A percentile compares a stretch with the other conserved stretches of the same genome.
phyloP scores from a whole-genome alignment of 768 basidiomycete genomes.

The Gloeophyllum trabeum region DNA sequence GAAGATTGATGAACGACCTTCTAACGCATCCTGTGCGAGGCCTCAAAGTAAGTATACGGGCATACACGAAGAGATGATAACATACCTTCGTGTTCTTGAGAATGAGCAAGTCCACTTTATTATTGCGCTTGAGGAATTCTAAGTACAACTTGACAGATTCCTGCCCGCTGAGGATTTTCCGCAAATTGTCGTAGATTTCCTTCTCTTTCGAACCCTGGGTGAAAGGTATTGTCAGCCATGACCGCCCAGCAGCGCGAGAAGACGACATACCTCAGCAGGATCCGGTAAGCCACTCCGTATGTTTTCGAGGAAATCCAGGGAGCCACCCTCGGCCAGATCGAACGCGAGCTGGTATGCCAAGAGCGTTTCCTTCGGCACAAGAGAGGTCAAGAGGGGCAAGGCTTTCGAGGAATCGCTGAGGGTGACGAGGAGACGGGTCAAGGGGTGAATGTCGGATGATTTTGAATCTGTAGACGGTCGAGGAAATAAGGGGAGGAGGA shows the following conservation, averaged over 20 bases:
- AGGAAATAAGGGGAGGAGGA: conserved; percentile 81
- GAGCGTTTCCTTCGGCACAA: conserved; percentile 60
- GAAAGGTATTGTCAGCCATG: too few species aligned
- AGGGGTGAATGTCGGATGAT: conserved; percentile 64
- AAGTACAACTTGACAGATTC: conserved; percentile 89
- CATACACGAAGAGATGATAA: background rate
- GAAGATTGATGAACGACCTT: conserved; percentile 92
- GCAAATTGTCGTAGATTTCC: conserved; percentile 61
- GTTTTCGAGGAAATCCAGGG: conserved; percentile 83
- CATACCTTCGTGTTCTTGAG: conserved; percentile 85
- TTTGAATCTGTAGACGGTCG: conserved; percentile 57
- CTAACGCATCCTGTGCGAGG: conserved; percentile 65
- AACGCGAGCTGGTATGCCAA: conserved; percentile 94
- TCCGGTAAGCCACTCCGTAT: conserved; percentile 60
- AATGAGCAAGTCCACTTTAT: conserved; percentile 85
- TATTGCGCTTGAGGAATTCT: conserved; percentile 92
- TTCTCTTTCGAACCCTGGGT: conserved; percentile 44
- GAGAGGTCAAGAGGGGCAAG: conserved; percentile 56
- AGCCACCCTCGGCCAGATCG: conserved; percentile 88
- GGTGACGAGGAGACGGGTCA: conserved; percentile 86
- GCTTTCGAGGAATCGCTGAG: conserved; percentile 76
- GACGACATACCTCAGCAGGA: conserved; percentile 43
- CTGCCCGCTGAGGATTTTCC: conserved; percentile 79
- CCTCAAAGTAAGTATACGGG: background rate
- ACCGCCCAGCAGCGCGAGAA: too few species aligned